Evolutionary conservation across 2,329 filamentous ascomycete species (phyloP), one percentile per base, ranked within the genome.

Genomic region (Xylariaceae sp.): DNA sequence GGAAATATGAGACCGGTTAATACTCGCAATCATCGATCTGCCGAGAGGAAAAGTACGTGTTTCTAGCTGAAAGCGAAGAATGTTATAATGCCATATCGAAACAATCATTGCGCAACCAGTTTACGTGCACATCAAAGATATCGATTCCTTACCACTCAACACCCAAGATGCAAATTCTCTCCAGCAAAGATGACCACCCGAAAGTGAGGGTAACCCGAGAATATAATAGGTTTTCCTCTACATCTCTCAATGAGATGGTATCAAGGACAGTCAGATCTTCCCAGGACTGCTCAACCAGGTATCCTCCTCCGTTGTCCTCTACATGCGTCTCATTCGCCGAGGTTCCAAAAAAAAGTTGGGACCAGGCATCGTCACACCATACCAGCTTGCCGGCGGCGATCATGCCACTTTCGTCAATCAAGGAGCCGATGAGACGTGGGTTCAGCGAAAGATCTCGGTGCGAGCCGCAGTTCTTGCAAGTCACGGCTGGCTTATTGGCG

Each of bases 321-420:
- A 16, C 41, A 29, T 26, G 40, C 10, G 20, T 14, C 18, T 53
- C 52, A 7, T 47, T 40, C 14, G 32, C 23, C 18, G n/a, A n/a
- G n/a, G 43, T 48, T 10, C 63, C 63, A 16, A 71, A 71, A 32
- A 75, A 62, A 16, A 75, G 63, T 52, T 73, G 68, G 2, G 66
- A 65, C 84, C 83, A 87, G 0, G 84, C 84, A 2, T 71, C 54
- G 16, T 78, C 71, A 4, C 76, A 79, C 72, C 85, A 79, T 18
- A 85, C 70, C 2, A 86, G 70, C 67, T 84, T 85, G 0, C 79
- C 79, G 1, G 74, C 66, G 1, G 69, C 65, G 7, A 86, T 74
- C 32, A 74, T 75, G 4, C 81, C 84, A 0, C 83, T 87, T 67
- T 88, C 85, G 56, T 88, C 78, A 7, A 75, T 48, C 2, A 80